Base-by-base conservation (phyloP, 148 eudicot species). In the Rheum nobile region DNA sequence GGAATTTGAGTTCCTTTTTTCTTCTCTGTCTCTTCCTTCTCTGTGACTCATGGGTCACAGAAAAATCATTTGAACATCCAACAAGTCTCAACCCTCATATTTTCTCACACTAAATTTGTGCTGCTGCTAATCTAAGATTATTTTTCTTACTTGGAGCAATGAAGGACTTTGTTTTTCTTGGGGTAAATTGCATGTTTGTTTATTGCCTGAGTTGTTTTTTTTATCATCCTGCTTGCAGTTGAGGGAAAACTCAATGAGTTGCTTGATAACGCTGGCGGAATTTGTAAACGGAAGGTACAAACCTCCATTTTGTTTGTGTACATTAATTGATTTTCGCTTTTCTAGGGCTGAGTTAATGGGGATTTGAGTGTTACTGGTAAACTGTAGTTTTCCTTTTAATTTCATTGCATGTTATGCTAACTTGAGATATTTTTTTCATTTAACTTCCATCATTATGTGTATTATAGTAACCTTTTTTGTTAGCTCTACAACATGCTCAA, bases 201-300 rank as follows among this genome's bases (percentile, higher is more conserved):
- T 9, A 55, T 22, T 55, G 31, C 13, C 63, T 55, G 63, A 55
- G 12, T 55, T 24, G 63, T 24, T 55, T 50, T 55, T 9, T 21
- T 11, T 8, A 55, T 24, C 43, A 41, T 55, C 31, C 22, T 6
- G 0, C 63, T 55, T 84, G 85, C 85, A 94, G 98, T 91, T 75
- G 92, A 91, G 84, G 90, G 78, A 83, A 91, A 86, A 81, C 93
- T 94, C 71, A 91, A 91, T 78, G 90, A 86, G 79, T 79, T 94
- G 82, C 90, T 94, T n/a, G 91, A 91, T 85, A 65, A 76, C 73
- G 84, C 82, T 39, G 97, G 97, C 38, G 98, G 98, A 79, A 94
- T 94, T 75, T 91, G 93, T 90, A 91, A 91, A 80, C 81, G 88
- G 44, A 91, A 86, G 89, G 98, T 91, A 80, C 71, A 71, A 52